Conservation (phyloP, 1,284 basidiomycete species). For the Irpex rosettiformis region DNA sequence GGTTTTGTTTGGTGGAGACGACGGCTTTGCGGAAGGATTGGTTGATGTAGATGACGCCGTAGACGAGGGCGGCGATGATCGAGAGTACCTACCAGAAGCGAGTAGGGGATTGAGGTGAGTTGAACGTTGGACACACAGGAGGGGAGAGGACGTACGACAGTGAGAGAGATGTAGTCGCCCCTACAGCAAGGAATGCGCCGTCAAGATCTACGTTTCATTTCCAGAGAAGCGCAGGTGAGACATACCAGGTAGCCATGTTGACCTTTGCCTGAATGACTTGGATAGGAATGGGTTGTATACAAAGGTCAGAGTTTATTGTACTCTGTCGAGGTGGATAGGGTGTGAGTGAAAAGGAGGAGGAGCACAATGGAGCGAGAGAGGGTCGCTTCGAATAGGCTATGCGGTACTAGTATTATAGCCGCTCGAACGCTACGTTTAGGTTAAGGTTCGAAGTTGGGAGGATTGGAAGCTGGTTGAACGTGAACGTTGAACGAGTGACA, state of each 20-base stretch:
- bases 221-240: neutral
- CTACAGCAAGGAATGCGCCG: neutral
- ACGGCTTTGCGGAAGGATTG: conserved; percentile 6
- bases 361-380: neutral
- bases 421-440: neutral
- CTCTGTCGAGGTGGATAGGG: neutral
- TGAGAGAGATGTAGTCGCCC: conserved; percentile 15
- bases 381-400: neutral
- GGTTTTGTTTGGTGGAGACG: conserved; percentile 11
- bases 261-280: neutral
- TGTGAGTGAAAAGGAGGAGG: neutral
- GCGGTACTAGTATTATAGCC: no score
- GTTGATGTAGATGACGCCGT: conserved; percentile 14
- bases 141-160: conserved; percentile 6
- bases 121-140: neutral
- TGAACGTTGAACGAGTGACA: no score
- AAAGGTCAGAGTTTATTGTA: neutral
- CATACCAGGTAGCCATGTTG: conserved; percentile 12
- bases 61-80: conserved; percentile 13
- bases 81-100: conserved; percentile 10
- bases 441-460: neutral
- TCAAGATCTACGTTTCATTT: neutral
- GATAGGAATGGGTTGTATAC: neutral
- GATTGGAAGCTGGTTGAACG: neutral
- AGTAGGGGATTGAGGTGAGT: neutral